Percentiles rank a stretch among this genome's conserved stretches.
Evolutionary conservation across 2,329 filamentous ascomycete genomes (phyloP).

Genomic region (Calonectria ilicicola): DNA sequence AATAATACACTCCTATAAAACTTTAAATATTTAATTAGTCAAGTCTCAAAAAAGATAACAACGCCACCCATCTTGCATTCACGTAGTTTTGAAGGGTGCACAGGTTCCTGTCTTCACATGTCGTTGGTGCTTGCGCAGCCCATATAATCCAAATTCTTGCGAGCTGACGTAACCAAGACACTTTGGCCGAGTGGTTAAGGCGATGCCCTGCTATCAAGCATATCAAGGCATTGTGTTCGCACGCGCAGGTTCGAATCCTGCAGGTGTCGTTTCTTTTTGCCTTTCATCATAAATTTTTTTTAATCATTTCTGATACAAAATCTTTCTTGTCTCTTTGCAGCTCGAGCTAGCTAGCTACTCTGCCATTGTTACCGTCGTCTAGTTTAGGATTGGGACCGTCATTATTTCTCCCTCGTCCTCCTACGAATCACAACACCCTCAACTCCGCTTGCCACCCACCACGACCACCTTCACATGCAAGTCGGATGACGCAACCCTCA

Average conservation of each 20-base stretch:
- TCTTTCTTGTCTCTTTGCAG: not conserved
- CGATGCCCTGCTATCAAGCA: conserved; percentile 1
- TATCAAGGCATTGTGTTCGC: not conserved
- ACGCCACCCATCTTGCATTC: too few species aligned
- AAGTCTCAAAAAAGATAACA: too few species aligned
- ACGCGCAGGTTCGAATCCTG: conserved; percentile 7
- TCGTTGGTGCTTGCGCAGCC: not conserved
- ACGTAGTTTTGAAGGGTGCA: too few species aligned
- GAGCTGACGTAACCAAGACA: not conserved
- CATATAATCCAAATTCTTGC: not conserved
- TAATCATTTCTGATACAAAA: not conserved
- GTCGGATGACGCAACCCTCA: not conserved
- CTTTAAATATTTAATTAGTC: too few species aligned
- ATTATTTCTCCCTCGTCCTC: not conserved
- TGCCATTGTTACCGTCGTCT: not conserved
- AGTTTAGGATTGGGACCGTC: not conserved
- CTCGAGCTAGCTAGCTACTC: too few species aligned
- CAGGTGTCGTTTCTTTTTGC: conserved; percentile 1
- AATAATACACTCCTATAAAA: too few species aligned
- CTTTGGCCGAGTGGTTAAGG: conserved; percentile 8
- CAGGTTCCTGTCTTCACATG: too few species aligned
- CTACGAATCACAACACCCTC: not conserved
- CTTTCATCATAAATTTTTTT: not conserved
- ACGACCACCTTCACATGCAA: not conserved
- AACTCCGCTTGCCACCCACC: not conserved